Evolutionary conservation across 2,329 filamentous ascomycete genomes (phyloP).

Genomic region (Penicillium paneum): DNA sequence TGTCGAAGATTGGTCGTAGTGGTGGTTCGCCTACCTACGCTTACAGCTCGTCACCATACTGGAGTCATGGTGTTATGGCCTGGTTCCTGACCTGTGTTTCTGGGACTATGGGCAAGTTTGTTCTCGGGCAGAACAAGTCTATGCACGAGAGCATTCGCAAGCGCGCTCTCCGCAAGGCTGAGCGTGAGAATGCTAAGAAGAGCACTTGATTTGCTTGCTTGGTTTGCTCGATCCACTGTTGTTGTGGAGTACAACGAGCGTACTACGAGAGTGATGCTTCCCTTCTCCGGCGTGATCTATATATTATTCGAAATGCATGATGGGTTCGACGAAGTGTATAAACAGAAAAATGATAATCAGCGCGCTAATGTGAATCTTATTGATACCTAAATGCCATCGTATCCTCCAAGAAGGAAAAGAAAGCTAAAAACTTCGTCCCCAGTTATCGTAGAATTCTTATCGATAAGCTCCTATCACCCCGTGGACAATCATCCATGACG

Average conservation of each 20-base stretch:
- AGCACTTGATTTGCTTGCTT: slow-evolving; percentile 25
- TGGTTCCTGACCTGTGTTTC: slow-evolving; percentile 67
- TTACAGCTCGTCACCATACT: slow-evolving; percentile 87
- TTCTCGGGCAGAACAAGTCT: slow-evolving; percentile 59
- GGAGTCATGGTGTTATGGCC: slow-evolving; percentile 85
- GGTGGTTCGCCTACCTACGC: slow-evolving; percentile 75
- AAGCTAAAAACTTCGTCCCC: not conserved
- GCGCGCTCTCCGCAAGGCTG: slow-evolving; percentile 78
- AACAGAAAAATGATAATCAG: not conserved
- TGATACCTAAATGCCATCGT: not conserved
- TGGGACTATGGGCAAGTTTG: slow-evolving; percentile 55
- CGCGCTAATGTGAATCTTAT: not conserved
- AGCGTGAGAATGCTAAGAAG: slow-evolving; percentile 66
- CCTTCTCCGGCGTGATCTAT: not conserved
- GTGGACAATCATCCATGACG: not conserved
- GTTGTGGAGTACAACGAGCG: not conserved
- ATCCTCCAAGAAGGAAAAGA: not conserved
- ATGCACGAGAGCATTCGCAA: slow-evolving; percentile 83
- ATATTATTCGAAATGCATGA: slow-evolving; percentile 1
- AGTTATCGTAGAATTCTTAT: not conserved
- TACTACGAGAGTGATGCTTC: not conserved
- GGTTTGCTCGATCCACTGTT: not conserved
- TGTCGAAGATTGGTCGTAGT: slow-evolving; percentile 75
- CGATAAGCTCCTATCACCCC: slow-evolving; percentile 1
- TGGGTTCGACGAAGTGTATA: not conserved